These are phyloP conservation scores for Viola odorata DNA, from an alignment of 345 rosid genomes.

Conservation along the genomic window DNA sequence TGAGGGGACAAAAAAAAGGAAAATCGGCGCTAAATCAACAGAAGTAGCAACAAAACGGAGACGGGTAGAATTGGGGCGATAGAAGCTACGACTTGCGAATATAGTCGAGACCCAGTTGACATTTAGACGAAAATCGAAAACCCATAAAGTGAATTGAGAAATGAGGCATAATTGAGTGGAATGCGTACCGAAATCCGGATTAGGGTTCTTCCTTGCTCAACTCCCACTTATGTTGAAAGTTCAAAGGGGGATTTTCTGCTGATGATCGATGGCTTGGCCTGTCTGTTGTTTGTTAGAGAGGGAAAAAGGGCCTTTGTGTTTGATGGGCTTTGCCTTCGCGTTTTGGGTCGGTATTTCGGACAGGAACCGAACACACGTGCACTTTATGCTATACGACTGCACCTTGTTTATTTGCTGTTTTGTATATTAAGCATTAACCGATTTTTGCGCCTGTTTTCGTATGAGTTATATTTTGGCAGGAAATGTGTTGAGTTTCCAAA, in stretches of 20 bases:
- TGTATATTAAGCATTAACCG: not conserved
- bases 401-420: slow-evolving; percentile 2
- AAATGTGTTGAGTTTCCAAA: too few species aligned
- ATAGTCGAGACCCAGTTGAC: not conserved
- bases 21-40: not conserved
- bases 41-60: not conserved
- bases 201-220: not conserved
- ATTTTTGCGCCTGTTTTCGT: not conserved
- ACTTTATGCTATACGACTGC: not conserved
- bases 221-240: not conserved
- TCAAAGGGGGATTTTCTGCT: not conserved
- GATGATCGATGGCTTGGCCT: not conserved
- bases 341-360: not conserved
- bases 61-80: not conserved
- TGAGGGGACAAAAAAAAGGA: not conserved
- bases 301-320: not conserved
- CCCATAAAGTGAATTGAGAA: not conserved
- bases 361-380: slow-evolving; percentile 3
- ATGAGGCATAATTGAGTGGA: not conserved
- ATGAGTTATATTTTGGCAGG: too few species aligned
- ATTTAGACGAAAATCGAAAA: not conserved
- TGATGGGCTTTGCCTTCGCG: not conserved
- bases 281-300: not conserved
- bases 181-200: not conserved
- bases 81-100: not conserved